Conservation (phyloP, 306 rosid species). For the Castanopsis chinensis region DNA sequence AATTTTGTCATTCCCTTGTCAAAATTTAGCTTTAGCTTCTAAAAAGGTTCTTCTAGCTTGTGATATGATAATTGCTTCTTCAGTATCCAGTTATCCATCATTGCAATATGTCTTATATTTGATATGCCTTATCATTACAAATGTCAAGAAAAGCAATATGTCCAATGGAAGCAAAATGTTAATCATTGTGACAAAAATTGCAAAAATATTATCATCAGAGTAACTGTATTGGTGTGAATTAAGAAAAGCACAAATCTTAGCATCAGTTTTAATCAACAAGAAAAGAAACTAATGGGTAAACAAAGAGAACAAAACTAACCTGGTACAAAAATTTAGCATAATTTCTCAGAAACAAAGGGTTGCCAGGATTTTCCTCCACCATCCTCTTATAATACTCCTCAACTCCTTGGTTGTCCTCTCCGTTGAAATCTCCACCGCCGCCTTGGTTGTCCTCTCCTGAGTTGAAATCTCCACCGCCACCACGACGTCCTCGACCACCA, state of each 20-base stretch:
- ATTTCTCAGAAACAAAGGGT: slow-evolving; percentile 74
- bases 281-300: not conserved
- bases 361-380: slow-evolving; percentile 79
- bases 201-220: no score
- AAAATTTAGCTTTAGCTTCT: not conserved
- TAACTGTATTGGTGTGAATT: no score
- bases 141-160: not conserved
- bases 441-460: slow-evolving; percentile 19
- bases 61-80: no score
- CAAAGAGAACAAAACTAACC: slow-evolving; percentile 28
- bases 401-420: slow-evolving; percentile 44
- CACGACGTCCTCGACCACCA: slow-evolving; percentile 23
- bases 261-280: not conserved
- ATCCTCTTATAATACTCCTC: slow-evolving; percentile 68
- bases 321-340: slow-evolving; percentile 72
- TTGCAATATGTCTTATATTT: no score
- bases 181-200: no score
- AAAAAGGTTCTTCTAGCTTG: not conserved
- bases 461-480: slow-evolving; percentile 32
- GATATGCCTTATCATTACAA: not conserved
- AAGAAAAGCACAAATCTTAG: no score
- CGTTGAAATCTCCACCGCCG: slow-evolving; percentile 38
- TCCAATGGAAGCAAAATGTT: no score
- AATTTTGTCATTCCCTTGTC: not conserved
- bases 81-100: no score